These are phyloP conservation scores for Calycina marina DNA, from an alignment of 2,329 filamentous ascomycete genomes.

Conservation along the genomic window DNA sequence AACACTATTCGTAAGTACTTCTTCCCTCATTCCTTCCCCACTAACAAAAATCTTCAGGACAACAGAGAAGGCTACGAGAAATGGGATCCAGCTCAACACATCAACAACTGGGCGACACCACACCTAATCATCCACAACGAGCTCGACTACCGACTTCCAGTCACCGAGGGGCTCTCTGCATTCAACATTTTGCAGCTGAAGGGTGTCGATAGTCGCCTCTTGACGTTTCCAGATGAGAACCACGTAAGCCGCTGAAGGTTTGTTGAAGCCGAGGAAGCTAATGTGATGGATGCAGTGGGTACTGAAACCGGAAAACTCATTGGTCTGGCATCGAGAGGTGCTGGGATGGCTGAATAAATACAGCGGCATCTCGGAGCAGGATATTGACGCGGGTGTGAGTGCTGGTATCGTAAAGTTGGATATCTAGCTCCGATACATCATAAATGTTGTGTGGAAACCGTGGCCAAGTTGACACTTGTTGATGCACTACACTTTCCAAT, in stretches of 20 bases:
- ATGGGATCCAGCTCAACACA: constrained; percentile 48
- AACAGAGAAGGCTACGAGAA: constrained; percentile 48
- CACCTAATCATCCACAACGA: constrained; percentile 84
- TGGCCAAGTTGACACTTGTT: no score
- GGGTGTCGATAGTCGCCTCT: constrained; percentile 45
- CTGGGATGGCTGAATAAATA: constrained; percentile 62
- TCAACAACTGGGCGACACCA: constrained; percentile 51
- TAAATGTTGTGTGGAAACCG: no score
- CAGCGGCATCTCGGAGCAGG: constrained; percentile 28
- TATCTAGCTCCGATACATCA: no score
- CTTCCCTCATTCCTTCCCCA: background rate
- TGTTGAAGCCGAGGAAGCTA: background rate
- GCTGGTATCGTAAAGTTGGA: no score
- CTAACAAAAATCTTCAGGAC: constrained; percentile 23
- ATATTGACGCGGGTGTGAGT: no score
- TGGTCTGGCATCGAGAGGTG: constrained; percentile 82
- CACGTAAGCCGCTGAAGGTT: constrained; percentile 27
- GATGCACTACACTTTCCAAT: no score
- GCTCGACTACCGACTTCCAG: constrained; percentile 74
- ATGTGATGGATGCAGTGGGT: constrained; percentile 51
- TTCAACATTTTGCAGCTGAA: constrained; percentile 50
- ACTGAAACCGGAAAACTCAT: constrained; percentile 76
- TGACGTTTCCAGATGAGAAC: constrained; percentile 57
- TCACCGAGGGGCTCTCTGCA: constrained; percentile 58
- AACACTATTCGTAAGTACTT: constrained; percentile 21